Evolutionary conservation across 192 early-diverging fungal genomes (phyloP), one percentile per base, ranked within the genome.

Genomic region (Piromyces sp.): DNA sequence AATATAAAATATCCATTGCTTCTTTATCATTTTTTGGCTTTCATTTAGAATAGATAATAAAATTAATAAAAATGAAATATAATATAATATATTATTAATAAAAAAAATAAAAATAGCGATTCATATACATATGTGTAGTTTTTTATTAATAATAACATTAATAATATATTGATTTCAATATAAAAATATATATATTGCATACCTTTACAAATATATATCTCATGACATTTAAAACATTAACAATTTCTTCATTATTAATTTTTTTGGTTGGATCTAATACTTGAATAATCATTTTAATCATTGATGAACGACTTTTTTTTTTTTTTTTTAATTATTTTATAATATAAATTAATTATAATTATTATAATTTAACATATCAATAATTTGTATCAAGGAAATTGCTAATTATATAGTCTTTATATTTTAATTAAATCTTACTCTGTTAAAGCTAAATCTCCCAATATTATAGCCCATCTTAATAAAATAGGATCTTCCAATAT

Each of bases 401-500:
- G n/a, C n/a, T n/a, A n/a, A n/a, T n/a, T n/a, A n/a, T n/a, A n/a
- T n/a, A n/a, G n/a, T n/a, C n/a, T n/a, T n/a, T n/a, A n/a, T n/a
- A n/a, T n/a, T n/a, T n/a, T n/a, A n/a, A n/a, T n/a, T n/a, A n/a
- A n/a, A n/a, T n/a, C 42, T 81, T 81, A 81, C 81, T 82, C 82
- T 22, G 30, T 83, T 80, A 80, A n/a, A 26, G 85, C 86, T 68
- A 89, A 79, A 79, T 89, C 86, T 16, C 88, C 88, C 26, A 89
- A 58, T 79, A 87, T 81, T 28, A 89, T 87, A 7, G 87, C 79
- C 84, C 85, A 87, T 13, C 87, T 80, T 11, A 83, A 28, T n/a
- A 83, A 82, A 42, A 87, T 83, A 22, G 42, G 42, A 22, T 37
- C 80, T 86, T 84, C 37, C 89, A 87, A 85, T 89, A 89, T 15